Evolutionary conservation across 192 early-diverging fungal species (phyloP), one percentile per base, ranked within the genome.

Genomic region (Umbelopsis sp.): DNA sequence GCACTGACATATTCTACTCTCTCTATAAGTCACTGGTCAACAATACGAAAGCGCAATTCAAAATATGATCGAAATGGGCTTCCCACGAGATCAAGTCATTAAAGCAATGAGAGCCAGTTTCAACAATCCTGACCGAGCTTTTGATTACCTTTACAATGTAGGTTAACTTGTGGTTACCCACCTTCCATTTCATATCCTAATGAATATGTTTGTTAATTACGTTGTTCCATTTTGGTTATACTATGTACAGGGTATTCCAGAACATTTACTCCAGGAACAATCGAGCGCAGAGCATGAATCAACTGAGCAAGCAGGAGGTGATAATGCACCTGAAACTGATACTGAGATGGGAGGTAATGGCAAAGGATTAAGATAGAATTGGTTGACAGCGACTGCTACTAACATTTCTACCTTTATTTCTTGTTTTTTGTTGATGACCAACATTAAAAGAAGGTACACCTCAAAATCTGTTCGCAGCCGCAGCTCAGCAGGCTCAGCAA

Each of bases 31-130:
- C 44, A 92, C 91, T 20, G 97, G 97, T 34, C 65, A 85, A 59
- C 86, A 88, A 53, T 94, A 93, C 68, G 91, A 94, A 70, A 83
- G 82, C 65, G 92, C 93, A n/a, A 88, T 97, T 45, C 76, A 84
- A 41, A 94, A 92, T 76, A 91, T 99, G 88, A 85, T 97, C 54
- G 96, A 97, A 56, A 97, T 99, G 96, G 97, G 97, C 21, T 99
- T 93, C 80, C 85, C 90, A 66, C 87, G 93, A 47, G 91, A 93
- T 20, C 88, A 97, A 74, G 93, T 94, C 54, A 86, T 92, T 45
- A 77, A 79, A 65, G 97, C 97, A 11, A 96, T 99, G 92, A 91
- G 96, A 52, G 97, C 97, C 8, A 96, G 94, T 72, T 98, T 92
- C 75, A 97, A 97, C 78, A 99, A 99, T 79, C 95, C 97, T 1